A percentile compares a stretch with the other conserved stretches of the same genome.
phyloP scores from a whole-genome alignment of 768 basidiomycete species.

The Tylopilus plumbeoviolaceoides region DNA sequence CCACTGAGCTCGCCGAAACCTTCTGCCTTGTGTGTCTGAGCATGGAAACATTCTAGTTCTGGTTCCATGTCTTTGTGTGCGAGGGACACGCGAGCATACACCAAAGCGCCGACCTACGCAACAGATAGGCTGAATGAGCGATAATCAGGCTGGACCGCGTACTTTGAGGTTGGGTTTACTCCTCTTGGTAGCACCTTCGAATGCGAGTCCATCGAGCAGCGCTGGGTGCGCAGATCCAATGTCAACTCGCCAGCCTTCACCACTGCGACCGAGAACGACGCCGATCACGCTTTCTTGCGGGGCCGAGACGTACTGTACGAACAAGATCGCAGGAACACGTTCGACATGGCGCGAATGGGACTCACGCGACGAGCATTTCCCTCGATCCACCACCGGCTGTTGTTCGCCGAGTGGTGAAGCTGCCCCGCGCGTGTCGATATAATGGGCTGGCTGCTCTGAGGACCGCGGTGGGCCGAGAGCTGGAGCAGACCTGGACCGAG shows the following conservation, averaged over 20 bases:
- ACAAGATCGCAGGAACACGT: neutral
- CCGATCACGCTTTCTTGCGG: constrained; percentile 89
- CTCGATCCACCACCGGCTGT: constrained; percentile 87
- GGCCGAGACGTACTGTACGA: constrained; percentile 80
- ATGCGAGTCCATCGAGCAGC: constrained; percentile 83
- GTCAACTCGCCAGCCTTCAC: constrained; percentile 92
- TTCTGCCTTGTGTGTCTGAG: constrained; percentile 85
- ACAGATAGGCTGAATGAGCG: constrained; percentile 3
- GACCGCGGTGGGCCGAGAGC: constrained; percentile 16
- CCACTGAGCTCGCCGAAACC: constrained; percentile 93
- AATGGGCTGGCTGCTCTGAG: constrained; percentile 21
- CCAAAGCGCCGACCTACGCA: constrained; percentile 76
- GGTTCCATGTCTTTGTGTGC: constrained; percentile 99
- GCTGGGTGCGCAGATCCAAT: constrained; percentile 88
- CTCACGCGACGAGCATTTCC: constrained; percentile 79
- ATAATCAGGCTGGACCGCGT: constrained; percentile 6
- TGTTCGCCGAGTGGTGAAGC: constrained; percentile 65
- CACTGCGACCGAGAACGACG: constrained; percentile 70
- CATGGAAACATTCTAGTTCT: constrained; percentile 94
- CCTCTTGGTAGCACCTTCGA: constrained; percentile 93
- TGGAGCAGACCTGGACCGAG: constrained; percentile 81
- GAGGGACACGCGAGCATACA: constrained; percentile 89
- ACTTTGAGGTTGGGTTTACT: constrained; percentile 94
- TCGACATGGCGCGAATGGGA: neutral
- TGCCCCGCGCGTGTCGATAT: constrained; percentile 67